Evolutionary conservation across 2,329 filamentous ascomycete genomes (phyloP).

Genomic region (Xylariaceae sp.): DNA sequence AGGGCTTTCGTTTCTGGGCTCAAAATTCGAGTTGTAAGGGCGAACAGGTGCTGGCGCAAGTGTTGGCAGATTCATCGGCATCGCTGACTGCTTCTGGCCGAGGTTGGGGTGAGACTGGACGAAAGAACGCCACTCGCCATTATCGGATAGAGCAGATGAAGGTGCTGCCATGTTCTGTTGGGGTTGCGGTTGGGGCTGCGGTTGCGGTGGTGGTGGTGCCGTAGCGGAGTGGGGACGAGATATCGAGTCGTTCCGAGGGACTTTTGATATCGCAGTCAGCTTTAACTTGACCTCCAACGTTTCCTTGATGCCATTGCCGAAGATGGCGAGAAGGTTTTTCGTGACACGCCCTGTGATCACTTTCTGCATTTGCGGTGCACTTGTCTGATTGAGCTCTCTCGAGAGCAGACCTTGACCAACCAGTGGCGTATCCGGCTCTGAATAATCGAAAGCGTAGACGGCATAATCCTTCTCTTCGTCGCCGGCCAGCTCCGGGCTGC

Average conservation of each 20-base stretch:
- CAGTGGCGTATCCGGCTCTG: conserved; percentile 85
- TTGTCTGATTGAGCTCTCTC: conserved; percentile 56
- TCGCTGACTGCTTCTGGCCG: conserved; percentile 36
- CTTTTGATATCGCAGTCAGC: conserved; percentile 69
- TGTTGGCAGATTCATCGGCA: conserved; percentile 27
- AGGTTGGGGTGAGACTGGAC: conserved; percentile 62
- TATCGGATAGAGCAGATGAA: conserved; percentile 52
- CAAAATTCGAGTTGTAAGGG: conserved; percentile 26
- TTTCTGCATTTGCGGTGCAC: conserved; percentile 44
- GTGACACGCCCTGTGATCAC: conserved; percentile 87
- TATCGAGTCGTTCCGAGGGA: conserved; percentile 27
- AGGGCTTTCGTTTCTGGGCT: conserved; percentile 20
- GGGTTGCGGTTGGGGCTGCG: too few species aligned
- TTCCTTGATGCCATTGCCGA: conserved; percentile 76
- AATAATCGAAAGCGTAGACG: conserved; percentile 96
- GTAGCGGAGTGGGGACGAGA: conserved; percentile 19
- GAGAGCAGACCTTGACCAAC: conserved; percentile 96
- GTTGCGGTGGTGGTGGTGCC: conserved; percentile 7
- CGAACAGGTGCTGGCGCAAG: conserved; percentile 32
- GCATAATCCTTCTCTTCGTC: conserved; percentile 77
- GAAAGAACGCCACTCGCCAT: conserved; percentile 72
- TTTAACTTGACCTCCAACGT: conserved; percentile 91
- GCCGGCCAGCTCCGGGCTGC: conserved; percentile 79
- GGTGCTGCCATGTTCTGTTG: conserved; percentile 18
- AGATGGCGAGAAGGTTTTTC: conserved; percentile 77